Conservation (phyloP, 352 stramenopile genomes). For the Pythium guiyangense region DNA sequence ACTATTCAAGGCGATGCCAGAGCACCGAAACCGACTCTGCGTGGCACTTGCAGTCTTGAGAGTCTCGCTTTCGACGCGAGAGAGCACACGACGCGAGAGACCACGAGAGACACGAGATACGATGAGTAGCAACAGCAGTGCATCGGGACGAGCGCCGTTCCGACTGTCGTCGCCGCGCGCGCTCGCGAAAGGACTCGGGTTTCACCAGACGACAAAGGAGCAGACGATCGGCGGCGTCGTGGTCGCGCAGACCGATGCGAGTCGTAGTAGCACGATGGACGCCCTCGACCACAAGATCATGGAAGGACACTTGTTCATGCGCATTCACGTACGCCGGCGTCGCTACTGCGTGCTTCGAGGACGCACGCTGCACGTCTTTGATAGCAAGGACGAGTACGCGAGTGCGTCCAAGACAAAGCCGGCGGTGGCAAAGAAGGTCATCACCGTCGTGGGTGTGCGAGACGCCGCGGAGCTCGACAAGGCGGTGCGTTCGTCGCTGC, state of each 20-base stretch:
- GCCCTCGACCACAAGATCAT: conserved; percentile 18
- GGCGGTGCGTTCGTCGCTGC: conserved; percentile 35
- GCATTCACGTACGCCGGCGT: conserved; percentile 45
- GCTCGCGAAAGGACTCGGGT: conserved; percentile 12
- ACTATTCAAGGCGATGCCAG: too few species aligned
- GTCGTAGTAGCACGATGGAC: neutral
- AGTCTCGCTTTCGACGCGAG: neutral
- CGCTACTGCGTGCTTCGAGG: conserved; percentile 70
- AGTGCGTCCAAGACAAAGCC: conserved; percentile 7
- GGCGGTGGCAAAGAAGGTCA: conserved; percentile 40
- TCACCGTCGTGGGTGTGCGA: conserved; percentile 59
- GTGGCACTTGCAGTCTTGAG: too few species aligned
- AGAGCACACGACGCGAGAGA: neutral
- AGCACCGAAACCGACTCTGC: too few species aligned
- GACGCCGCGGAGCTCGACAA: conserved; percentile 59
- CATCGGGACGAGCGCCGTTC: conserved; percentile 7
- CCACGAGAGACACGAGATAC: too few species aligned
- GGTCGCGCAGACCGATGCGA: neutral
- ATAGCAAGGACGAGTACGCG: conserved; percentile 34
- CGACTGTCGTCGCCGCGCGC: conserved; percentile 14
- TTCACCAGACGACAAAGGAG: conserved; percentile 8
- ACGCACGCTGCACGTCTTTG: conserved; percentile 54
- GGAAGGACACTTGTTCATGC: conserved; percentile 62
- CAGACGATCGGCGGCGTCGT: conserved; percentile 10
- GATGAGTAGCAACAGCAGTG: conserved; percentile 2